Evolutionary conservation across 768 basidiomycete genomes (phyloP).

Genomic region (Fistulinella prunicolor): DNA sequence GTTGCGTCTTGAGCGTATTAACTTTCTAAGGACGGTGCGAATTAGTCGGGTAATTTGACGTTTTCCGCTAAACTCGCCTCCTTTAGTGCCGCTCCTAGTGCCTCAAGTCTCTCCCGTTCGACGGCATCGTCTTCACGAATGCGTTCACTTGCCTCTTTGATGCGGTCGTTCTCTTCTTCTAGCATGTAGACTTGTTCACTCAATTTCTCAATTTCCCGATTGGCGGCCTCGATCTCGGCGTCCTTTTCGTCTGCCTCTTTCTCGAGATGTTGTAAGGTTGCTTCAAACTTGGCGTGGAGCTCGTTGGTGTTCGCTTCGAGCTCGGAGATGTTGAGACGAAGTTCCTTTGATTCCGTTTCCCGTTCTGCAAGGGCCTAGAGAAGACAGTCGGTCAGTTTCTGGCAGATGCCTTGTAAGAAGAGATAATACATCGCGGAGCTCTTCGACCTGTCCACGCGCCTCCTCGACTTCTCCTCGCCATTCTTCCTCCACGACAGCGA

Average conservation of each 20-base stretch:
- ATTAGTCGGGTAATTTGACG: background rate
- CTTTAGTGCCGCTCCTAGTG: conserved; percentile 69
- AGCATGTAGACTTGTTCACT: conserved; percentile 78
- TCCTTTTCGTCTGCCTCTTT: conserved; percentile 79
- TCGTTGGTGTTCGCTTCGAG: conserved; percentile 71
- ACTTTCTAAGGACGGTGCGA: conserved; percentile 56
- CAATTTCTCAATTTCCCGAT: conserved; percentile 75
- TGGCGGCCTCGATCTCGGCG: conserved; percentile 67
- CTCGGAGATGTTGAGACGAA: conserved; percentile 70
- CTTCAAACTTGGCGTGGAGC: conserved; percentile 70
- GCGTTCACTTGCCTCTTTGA: conserved; percentile 68
- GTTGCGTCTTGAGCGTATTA: conserved; percentile 54
- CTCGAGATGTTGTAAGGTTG: conserved; percentile 72
- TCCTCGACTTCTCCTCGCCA: conserved; percentile 90
- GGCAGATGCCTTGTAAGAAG: background rate
- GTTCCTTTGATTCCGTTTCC: conserved; percentile 73
- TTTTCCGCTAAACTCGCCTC: conserved; percentile 48
- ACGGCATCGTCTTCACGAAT: conserved; percentile 68
- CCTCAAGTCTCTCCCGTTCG: conserved; percentile 69
- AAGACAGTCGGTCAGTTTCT: conserved; percentile 2
- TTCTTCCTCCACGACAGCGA: conserved; percentile 73
- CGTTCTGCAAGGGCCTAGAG: conserved; percentile 70
- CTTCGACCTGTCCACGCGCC: conserved; percentile 72
- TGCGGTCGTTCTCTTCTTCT: conserved; percentile 81
- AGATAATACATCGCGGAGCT: conserved; percentile 63